Conservation (phyloP, 2,329 filamentous ascomycete genomes). For the Setomelanomma holmii region DNA sequence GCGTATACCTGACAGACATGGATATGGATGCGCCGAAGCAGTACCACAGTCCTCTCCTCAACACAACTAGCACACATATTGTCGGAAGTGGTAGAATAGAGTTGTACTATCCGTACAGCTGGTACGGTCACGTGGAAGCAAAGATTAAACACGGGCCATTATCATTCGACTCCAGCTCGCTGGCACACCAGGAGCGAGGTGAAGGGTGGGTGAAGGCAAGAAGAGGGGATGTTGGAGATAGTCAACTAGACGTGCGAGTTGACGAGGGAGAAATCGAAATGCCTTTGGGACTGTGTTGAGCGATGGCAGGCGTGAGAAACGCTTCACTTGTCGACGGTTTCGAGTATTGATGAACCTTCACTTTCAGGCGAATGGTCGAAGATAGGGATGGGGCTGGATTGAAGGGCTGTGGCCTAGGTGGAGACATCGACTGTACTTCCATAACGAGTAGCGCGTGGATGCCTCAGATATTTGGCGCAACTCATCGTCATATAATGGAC, state of each 20-base stretch:
- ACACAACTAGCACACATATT: not conserved
- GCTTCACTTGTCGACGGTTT: too few species aligned
- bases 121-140: not conserved
- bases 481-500: too few species aligned
- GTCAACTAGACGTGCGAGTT: not conserved
- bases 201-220: not conserved
- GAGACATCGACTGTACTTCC: too few species aligned
- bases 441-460: too few species aligned
- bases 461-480: too few species aligned
- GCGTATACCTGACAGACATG: not conserved
- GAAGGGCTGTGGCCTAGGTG: too few species aligned
- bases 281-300: not conserved
- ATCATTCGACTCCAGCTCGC: not conserved
- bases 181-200: not conserved
- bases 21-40: not conserved
- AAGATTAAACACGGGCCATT: not conserved
- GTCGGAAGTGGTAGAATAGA: not conserved
- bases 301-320: too few species aligned
- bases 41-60: not conserved
- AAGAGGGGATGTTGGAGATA: not conserved
- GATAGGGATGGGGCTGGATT: too few species aligned
- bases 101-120: not conserved
- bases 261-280: not conserved
- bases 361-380: too few species aligned
- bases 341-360: too few species aligned